These are phyloP conservation scores for Cymodocea nodosa DNA, from an alignment of 116 monocot species.

Conservation along the genomic window DNA sequence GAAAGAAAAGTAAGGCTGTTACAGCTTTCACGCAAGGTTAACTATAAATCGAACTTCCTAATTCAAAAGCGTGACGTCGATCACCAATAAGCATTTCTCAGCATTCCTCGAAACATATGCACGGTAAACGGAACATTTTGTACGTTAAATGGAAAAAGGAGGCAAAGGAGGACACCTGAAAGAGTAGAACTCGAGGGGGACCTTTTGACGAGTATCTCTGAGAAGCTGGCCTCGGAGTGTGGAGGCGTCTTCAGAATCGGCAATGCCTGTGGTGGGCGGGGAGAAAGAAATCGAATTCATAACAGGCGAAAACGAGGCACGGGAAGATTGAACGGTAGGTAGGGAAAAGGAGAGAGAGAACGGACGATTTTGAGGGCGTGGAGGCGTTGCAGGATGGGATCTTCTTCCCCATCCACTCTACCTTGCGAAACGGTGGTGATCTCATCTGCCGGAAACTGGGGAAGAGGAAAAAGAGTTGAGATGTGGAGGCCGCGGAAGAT, in stretches of 20 bases:
- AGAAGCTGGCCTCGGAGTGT: slow-evolving; percentile 16
- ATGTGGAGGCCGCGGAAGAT: background rate
- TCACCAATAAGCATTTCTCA: too few species aligned
- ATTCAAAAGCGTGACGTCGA: too few species aligned
- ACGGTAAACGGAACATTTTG: too few species aligned
- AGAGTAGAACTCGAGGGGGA: background rate
- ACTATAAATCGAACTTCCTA: too few species aligned
- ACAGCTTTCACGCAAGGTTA: too few species aligned
- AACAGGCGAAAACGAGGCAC: background rate
- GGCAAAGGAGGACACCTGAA: slow-evolving; percentile 2
- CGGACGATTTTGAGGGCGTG: slow-evolving; percentile 28
- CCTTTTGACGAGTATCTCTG: slow-evolving; percentile 27
- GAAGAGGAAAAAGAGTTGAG: background rate
- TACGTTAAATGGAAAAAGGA: too few species aligned
- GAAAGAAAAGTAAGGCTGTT: too few species aligned
- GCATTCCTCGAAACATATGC: too few species aligned
- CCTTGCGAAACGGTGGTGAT: slow-evolving; percentile 66
- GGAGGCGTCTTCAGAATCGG: slow-evolving; percentile 19
- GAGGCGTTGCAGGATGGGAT: slow-evolving; percentile 52
- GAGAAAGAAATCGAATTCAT: background rate
- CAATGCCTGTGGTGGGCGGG: slow-evolving; percentile 5
- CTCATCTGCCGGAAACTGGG: slow-evolving; percentile 21
- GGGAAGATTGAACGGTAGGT: too few species aligned
- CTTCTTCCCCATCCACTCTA: slow-evolving; percentile 31
- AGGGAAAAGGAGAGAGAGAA: background rate